phyloP scores from a whole-genome alignment of 352 stramenopile species.

The Pythium vanterpoolii region DNA sequence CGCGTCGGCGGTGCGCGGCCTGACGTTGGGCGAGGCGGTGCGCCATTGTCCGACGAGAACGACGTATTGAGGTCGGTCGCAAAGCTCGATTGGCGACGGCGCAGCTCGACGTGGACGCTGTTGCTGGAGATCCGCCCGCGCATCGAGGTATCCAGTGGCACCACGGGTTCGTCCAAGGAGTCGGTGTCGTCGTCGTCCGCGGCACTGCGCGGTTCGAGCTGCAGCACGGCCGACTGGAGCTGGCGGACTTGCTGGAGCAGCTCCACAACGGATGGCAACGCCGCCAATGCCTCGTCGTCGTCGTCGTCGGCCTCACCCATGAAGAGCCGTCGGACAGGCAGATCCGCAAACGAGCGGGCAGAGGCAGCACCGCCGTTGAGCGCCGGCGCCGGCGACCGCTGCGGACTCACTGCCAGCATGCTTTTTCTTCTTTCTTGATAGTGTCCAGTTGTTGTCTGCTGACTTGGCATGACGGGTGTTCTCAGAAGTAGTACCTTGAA shows the following conservation, averaged over 20 bases:
- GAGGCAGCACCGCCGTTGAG: not conserved
- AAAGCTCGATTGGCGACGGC: conserved; percentile 21
- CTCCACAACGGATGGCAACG: conserved; percentile 46
- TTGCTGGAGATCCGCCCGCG: conserved; percentile 15
- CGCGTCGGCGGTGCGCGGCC: conserved; percentile 36
- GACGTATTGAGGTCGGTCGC: conserved; percentile 21
- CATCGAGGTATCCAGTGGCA: conserved; percentile 3
- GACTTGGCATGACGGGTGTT: no score
- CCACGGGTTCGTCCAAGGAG: conserved; percentile 13
- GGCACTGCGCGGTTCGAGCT: conserved; percentile 10
- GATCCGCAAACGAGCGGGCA: conserved; percentile 17
- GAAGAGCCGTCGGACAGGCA: conserved; percentile 30
- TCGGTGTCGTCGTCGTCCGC: conserved; percentile 20
- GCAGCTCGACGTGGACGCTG: conserved; percentile 8
- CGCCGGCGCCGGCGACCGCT: conserved; percentile 11
- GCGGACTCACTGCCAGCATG: conserved; percentile 20
- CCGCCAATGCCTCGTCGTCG: conserved; percentile 15
- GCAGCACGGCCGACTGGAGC: conserved; percentile 39
- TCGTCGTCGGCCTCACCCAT: conserved; percentile 17
- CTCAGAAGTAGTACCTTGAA: no score
- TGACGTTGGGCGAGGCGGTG: conserved; percentile 23
- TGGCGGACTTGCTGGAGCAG: conserved; percentile 48
- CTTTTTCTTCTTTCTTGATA: not conserved
- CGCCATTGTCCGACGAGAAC: conserved; percentile 39
- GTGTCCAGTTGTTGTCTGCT: not conserved